These are phyloP conservation scores for Punica granatum DNA, from an alignment of 345 rosid genomes.

Conservation along the genomic window DNA sequence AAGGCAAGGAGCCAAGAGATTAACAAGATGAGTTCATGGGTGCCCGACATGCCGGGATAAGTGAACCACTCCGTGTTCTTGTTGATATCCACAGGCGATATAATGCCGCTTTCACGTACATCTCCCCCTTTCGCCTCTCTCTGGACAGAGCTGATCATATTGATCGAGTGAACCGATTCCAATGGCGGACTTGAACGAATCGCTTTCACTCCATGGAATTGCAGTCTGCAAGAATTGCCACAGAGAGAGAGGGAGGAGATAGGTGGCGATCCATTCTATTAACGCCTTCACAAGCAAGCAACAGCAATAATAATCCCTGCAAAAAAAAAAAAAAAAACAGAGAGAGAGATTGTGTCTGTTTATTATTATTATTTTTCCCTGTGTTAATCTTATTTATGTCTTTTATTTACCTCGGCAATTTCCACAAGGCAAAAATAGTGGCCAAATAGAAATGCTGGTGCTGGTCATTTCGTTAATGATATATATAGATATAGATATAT, in stretches of 20 bases:
- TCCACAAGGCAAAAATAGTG: too few species aligned
- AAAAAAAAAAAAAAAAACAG: too few species aligned
- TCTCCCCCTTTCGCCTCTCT: slow-evolving; percentile 28
- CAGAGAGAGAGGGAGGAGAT: neutral
- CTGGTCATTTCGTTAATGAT: too few species aligned
- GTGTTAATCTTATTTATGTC: too few species aligned
- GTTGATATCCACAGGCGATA: slow-evolving; percentile 43
- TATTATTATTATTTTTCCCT: too few species aligned
- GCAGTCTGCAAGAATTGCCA: neutral
- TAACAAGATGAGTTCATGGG: slow-evolving; percentile 39
- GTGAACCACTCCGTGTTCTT: slow-evolving; percentile 50
- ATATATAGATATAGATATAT: too few species aligned
- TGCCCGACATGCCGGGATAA: slow-evolving; percentile 47
- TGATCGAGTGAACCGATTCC: neutral
- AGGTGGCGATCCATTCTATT: neutral
- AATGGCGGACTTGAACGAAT: neutral
- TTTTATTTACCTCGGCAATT: too few species aligned
- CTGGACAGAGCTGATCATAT: too few species aligned
- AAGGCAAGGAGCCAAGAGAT: slow-evolving; percentile 39
- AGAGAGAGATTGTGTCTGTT: too few species aligned
- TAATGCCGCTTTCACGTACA: slow-evolving; percentile 46
- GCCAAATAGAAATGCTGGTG: too few species aligned
- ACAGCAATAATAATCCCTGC: neutral
- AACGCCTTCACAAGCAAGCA: neutral
- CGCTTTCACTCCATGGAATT: too few species aligned